Evolutionary conservation across 441 rosid genomes (phyloP), one percentile per base, ranked within the genome.

Genomic region (Brassica hybrid): DNA sequence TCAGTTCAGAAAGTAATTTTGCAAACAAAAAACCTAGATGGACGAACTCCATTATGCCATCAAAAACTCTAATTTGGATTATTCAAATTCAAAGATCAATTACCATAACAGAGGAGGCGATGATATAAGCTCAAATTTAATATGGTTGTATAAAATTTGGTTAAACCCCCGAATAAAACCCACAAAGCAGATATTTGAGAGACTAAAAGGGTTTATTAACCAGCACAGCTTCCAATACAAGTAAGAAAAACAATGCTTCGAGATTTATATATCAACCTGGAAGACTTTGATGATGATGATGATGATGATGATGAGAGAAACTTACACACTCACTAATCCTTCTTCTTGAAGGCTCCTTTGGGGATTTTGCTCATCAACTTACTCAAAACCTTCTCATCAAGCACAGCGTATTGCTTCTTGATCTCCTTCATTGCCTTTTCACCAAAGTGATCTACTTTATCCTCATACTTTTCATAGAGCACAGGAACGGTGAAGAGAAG

Each of bases 381-480:
- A n/a, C 79, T 79, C 72, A 79, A 74, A 30, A 79, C 79, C 84
- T 91, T 95, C 18, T 82, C 93, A 73, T 93, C 97, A 5, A 95
- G 80, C 19, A 85, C 89, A 0, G 84, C 87, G 57, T 90, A 90
- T 64, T 85, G 97, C 89, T 89, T 93, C 87, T 89, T 95, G 71
- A 95, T 80, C 85, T 90, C 92, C 16, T 77, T 79, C 84, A 69
- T 56, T 60, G 90, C 90, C 87, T 88, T 95, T 83, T 90, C 98
- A 32, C 87, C 87, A 78, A 86, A 85, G 38, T 93, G 84, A 38
- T 95, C 99, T 2, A 95, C 82, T 84, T 85, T 81, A 70, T 90
- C 98, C 61, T 90, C 98, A 9, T 88, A 86, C 84, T 89, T 95
- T 77, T 93, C 99, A 5, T 95, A 93, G 4, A 93, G 9, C 70